Evolutionary conservation across 495 filamentous ascomycete species (phyloP), one percentile per base, ranked within the genome.

Genomic region (Penicillium simplicissimum): DNA sequence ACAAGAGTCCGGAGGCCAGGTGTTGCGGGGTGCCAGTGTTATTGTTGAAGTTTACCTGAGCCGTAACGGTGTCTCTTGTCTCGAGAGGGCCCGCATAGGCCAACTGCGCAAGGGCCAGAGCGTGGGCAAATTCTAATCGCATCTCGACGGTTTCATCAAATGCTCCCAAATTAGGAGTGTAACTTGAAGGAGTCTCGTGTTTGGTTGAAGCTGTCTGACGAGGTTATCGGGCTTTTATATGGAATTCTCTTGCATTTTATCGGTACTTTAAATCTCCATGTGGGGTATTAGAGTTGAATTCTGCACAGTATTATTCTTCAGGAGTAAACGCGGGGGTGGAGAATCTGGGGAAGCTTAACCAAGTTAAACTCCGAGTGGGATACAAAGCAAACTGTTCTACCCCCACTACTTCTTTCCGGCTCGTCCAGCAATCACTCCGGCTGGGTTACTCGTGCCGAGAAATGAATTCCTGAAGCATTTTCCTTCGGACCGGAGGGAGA

Each of bases 21-120:
- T 52, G 48, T 52, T 52, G 48, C 48, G 48, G 48, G 11, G 48
- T 34, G 6, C 48, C 48, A 4, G 48, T 52, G n/a, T 52, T 52
- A 45, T 45, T 45, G 14, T 45, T 45, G 19, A 45, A 45, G 17
- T 45, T 45, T 19, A 45, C 42, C 42, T 45, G 42, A 45, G 42
- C 42, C 11, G 42, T 45, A 5, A 45, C 42, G 11, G 42, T 45
- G 9, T 45, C 42, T 45, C 42, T 45, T 23, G 17, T 45, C 25
- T 3, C 0, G 21, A 45, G 17, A 45, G 42, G 42, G 17, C 42
- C 42, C 21, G 42, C 42, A 45, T 17, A 45, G 13, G 17, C 42
- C 19, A 45, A 45, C 42, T 45, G 42, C 21, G 19, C 17, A 13
- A 45, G 42, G 2, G 19, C 42, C 19, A 45, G 42, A 23, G 42